These are phyloP conservation scores for Stephanodiscus triporus DNA, from an alignment of 108 stramenopile species.

Conservation along the genomic window DNA sequence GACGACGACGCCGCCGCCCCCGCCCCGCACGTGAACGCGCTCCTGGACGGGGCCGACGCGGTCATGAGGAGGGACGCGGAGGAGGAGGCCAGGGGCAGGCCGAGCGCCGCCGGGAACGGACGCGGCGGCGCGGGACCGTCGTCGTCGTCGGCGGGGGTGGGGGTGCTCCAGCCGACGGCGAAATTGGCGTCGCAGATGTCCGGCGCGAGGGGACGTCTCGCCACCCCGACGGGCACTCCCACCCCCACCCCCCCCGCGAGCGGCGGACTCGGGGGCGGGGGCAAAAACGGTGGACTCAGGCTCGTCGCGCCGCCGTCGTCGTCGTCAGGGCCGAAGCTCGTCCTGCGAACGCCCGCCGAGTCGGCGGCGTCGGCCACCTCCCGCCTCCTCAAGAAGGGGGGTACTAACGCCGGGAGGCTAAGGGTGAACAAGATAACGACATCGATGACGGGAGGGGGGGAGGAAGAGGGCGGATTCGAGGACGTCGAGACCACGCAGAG, in stretches of 20 bases:
- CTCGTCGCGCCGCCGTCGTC: not conserved
- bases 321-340: constrained; percentile 29
- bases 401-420: constrained; percentile 48
- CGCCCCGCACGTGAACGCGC: constrained; percentile 19
- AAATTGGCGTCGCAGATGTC: constrained; percentile 70
- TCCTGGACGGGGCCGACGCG: constrained; percentile 71
- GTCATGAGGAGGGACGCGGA: constrained; percentile 56
- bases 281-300: constrained; percentile 6
- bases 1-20: constrained; percentile 18
- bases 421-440: constrained; percentile 71
- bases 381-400: constrained; percentile 71
- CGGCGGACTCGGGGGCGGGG: constrained; percentile 35
- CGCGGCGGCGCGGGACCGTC: constrained; percentile 15
- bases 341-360: constrained; percentile 71
- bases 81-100: constrained; percentile 51
- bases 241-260: constrained; percentile 66
- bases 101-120: constrained; percentile 43
- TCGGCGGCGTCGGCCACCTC: constrained; percentile 39
- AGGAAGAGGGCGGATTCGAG: constrained; percentile 61
- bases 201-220: constrained; percentile 65
- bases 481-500: constrained; percentile 60
- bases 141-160: too few relatives aligned
- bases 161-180: constrained; percentile 60
- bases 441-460: constrained; percentile 2
- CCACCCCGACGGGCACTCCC: constrained; percentile 60